Conservation (phyloP, 345 rosid species). For the Trapa incisa region DNA sequence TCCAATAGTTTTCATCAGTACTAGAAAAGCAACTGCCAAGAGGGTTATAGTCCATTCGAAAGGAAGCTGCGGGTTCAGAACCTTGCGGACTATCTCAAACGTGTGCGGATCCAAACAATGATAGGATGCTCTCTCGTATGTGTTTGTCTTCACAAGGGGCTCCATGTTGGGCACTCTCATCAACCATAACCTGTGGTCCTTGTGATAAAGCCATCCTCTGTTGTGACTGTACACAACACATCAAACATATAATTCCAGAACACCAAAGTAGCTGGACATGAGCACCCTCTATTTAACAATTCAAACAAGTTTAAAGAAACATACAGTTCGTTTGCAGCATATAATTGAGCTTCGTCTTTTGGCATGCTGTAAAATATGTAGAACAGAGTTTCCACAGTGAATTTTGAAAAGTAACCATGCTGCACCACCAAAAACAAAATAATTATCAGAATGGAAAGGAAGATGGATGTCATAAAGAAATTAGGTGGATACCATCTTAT, state of each 20-base stretch:
- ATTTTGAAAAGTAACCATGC: conserved; percentile 79
- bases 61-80: conserved; percentile 4
- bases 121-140: conserved; percentile 77
- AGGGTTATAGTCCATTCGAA: too few species aligned
- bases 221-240: conserved; percentile 47
- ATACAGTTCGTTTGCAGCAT: conserved; percentile 94
- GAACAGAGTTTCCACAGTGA: conserved; percentile 58
- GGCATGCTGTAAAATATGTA: conserved; percentile 98
- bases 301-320: conserved; percentile 15
- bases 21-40: not conserved
- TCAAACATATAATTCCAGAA: not conserved
- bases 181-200: conserved; percentile 70
- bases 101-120: conserved; percentile 73
- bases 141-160: conserved; percentile 65
- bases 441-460: too few species aligned
- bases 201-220: conserved; percentile 91
- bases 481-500: not conserved
- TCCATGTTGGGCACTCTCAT: conserved; percentile 58
- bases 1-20: not conserved
- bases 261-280: not conserved
- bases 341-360: conserved; percentile 88
- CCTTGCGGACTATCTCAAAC: conserved; percentile 75
- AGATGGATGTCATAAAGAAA: too few species aligned
- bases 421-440: conserved; percentile 26
- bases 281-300: not conserved